phyloP scores from a whole-genome alignment of 768 basidiomycete genomes.

The Xerocomus potaroensis region DNA sequence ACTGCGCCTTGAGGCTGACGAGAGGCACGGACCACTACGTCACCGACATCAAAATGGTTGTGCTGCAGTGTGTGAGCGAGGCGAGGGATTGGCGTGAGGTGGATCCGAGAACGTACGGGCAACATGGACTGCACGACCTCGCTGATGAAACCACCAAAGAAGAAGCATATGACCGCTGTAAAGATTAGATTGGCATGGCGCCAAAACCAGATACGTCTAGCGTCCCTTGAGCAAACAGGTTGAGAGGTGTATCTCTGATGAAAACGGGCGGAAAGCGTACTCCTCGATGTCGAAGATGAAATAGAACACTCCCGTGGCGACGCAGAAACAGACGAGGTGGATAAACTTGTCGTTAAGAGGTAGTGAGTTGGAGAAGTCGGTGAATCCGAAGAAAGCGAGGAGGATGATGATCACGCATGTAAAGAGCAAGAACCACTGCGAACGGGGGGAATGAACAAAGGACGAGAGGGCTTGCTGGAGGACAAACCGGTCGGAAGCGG shows the following conservation, averaged over 20 bases:
- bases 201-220: conserved; percentile 85
- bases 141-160: conserved; percentile 77
- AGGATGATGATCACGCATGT: conserved; percentile 63
- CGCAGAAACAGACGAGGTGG: conserved; percentile 70
- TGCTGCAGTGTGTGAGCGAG: conserved; percentile 37
- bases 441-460: not conserved
- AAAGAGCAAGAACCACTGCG: conserved; percentile 77
- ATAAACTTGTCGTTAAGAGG: conserved; percentile 78
- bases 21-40: conserved; percentile 54
- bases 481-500: conserved; percentile 67
- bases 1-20: conserved; percentile 9
- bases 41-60: conserved; percentile 68
- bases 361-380: conserved; percentile 57
- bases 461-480: no score
- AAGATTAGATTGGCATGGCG: conserved; percentile 65
- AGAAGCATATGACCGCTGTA: conserved; percentile 66
- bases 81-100: not conserved
- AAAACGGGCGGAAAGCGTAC: conserved; percentile 40
- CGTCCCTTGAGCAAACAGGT: conserved; percentile 44
- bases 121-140: conserved; percentile 78
- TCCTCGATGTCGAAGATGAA: conserved; percentile 88
- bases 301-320: conserved; percentile 79
- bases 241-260: not conserved
- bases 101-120: conserved; percentile 44
- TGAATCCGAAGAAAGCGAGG: conserved; percentile 75